Evolutionary conservation across 345 rosid genomes (phyloP).

Genomic region (Rhizophora apiculata): DNA sequence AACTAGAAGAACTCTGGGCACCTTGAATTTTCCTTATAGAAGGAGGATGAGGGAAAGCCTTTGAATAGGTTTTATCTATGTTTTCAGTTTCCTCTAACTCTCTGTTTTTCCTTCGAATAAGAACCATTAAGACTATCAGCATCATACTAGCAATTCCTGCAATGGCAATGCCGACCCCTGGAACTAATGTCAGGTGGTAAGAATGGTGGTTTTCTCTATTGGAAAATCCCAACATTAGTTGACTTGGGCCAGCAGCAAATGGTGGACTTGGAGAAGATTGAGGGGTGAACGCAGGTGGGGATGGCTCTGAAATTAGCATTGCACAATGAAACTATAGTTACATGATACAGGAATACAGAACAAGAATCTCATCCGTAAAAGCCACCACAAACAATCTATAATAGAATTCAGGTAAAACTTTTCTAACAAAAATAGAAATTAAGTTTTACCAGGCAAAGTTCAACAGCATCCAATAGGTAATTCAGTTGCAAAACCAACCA

Average conservation of each 20-base stretch:
- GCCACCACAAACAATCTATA: neutral
- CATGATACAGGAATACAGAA: conserved; percentile 9
- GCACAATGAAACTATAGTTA: conserved; percentile 5
- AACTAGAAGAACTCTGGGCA: conserved; percentile 35
- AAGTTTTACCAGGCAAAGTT: neutral
- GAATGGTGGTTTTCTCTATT: conserved; percentile 42
- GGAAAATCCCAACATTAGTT: conserved; percentile 39
- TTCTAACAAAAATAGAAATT: neutral
- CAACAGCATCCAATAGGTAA: neutral
- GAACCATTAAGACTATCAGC: conserved; percentile 60
- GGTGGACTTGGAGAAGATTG: conserved; percentile 54
- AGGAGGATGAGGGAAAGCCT: conserved; percentile 45
- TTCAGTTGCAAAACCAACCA: no score
- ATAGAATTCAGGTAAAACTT: neutral
- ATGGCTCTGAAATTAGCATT: conserved; percentile 40
- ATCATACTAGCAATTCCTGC: conserved; percentile 52
- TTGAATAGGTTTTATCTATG: conserved; percentile 43
- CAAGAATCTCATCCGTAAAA: neutral
- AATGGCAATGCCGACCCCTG: conserved; percentile 63
- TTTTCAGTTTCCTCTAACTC: conserved; percentile 57
- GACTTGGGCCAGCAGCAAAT: conserved; percentile 68
- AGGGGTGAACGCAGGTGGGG: conserved; percentile 46
- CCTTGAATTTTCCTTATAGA: conserved; percentile 58
- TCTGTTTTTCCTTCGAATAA: conserved; percentile 61
- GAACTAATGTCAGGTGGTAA: conserved; percentile 63